Conservation (phyloP, 441 rosid species). For the Populus hybrid region DNA sequence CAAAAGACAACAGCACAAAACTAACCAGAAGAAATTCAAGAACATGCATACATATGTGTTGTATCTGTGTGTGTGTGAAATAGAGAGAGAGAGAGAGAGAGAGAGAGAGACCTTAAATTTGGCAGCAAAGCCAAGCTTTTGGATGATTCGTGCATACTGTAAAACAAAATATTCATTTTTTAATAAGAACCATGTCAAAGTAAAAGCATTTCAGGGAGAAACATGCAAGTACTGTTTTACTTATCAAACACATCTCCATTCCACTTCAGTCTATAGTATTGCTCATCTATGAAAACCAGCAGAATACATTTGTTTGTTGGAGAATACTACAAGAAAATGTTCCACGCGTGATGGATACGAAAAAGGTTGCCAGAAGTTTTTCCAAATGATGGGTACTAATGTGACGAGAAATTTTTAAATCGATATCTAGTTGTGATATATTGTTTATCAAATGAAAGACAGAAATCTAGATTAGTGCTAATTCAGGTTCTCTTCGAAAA, state of each 20-base stretch:
- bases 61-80: no score
- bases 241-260: not conserved
- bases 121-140: constrained; percentile 79
- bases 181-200: not conserved
- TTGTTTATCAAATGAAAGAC: not conserved
- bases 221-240: not conserved
- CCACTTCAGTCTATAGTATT: not conserved
- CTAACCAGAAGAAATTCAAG: not conserved
- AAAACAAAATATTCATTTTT: constrained; percentile 13
- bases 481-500: not conserved
- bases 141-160: constrained; percentile 78
- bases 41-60: not conserved
- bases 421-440: not conserved
- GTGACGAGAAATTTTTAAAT: no score
- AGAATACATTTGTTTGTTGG: not conserved
- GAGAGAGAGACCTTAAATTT: constrained; percentile 56
- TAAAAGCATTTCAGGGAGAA: constrained; percentile 2
- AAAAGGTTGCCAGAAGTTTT: not conserved
- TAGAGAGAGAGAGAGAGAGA: not conserved
- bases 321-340: not conserved
- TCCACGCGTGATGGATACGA: not conserved
- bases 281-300: not conserved
- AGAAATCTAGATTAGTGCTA: no score
- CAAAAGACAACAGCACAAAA: not conserved
- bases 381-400: not conserved